Evolutionary conservation across 2,329 filamentous ascomycete genomes (phyloP), one percentile per base, ranked within the genome.

Genomic region (Fusarium vanettenii): DNA sequence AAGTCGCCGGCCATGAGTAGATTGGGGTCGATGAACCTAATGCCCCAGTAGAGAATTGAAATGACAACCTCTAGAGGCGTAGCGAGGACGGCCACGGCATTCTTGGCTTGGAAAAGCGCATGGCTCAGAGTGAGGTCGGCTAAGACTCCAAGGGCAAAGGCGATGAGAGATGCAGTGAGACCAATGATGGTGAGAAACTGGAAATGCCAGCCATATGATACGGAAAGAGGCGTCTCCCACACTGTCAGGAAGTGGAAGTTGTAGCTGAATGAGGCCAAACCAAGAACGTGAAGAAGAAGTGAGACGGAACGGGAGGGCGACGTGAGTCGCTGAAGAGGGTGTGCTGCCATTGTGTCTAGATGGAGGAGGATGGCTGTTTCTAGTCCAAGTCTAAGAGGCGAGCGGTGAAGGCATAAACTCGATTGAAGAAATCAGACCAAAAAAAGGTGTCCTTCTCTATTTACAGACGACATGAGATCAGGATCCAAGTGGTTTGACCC

Each of bases 121-220:
- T 82, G 83, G 39, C 86, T 91, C 29, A 89, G 80, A 0, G 90
- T 90, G 10, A 94, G 76, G 80, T 95, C 93, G 63, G 92, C 91
- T 39, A 92, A 79, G 6, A 93, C 83, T 5, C 89, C 93, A 29
- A 89, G 82, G 60, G 82, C 75, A 80, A 94, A 94, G 60, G 91
- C 92, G 55, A 87, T 75, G 13, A 89, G 86, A 1, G 92, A 88
- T 27, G 93, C 84, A 2, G 87, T 84, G 50, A 95, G 87, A 29
- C 92, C 93, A 67, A 95, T 88, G 79, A 94, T 94, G 74, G 93
- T 95, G 35, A 95, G 87, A 78, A 93, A 94, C 81, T 94, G 91
- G 72, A 91, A 89, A 79, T 93, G 89, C 83, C 92, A 88, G 67
- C 93, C 93, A 76, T 92, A 93, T 2, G 90, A 87, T 0, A 86